These are phyloP conservation scores for Coemansia erecta DNA, from an alignment of 192 early-diverging fungal species.

Conservation along the genomic window DNA sequence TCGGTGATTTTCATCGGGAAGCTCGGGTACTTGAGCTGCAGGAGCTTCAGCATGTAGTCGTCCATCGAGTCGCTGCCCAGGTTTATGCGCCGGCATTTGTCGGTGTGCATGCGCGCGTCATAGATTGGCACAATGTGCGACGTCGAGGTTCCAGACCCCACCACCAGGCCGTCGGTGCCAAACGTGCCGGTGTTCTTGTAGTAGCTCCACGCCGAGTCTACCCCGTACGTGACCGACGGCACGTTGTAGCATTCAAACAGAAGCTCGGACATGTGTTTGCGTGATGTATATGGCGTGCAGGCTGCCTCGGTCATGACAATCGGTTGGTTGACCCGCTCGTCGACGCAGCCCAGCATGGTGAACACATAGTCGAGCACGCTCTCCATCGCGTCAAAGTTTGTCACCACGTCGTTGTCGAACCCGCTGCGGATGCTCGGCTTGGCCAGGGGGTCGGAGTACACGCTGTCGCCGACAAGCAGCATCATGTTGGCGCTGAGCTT, in stretches of 20 bases:
- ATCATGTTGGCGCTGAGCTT: conserved; percentile 28
- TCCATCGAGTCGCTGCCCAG: conserved; percentile 75
- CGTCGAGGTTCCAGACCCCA: conserved; percentile 68
- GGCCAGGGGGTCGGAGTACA: conserved; percentile 40
- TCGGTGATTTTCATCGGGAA: conserved; percentile 82
- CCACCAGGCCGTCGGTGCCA: conserved; percentile 65
- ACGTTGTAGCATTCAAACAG: conserved; percentile 83
- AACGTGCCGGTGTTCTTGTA: conserved; percentile 65
- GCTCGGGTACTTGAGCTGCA: conserved; percentile 88
- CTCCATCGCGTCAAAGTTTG: conserved; percentile 63
- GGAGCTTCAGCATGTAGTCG: conserved; percentile 79
- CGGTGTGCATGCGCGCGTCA: conserved; percentile 58
- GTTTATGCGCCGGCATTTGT: conserved; percentile 73
- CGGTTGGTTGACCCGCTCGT: conserved; percentile 71
- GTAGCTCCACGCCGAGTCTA: conserved; percentile 86
- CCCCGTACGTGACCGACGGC: conserved; percentile 76
- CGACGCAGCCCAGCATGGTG: conserved; percentile 69
- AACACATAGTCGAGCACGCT: conserved; percentile 84
- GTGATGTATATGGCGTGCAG: conserved; percentile 71
- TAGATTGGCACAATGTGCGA: conserved; percentile 77
- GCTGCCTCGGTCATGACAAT: conserved; percentile 86
- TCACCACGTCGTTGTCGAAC: conserved; percentile 40
- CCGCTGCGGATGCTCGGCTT: conserved; percentile 47
- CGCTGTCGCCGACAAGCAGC: conserved; percentile 36
- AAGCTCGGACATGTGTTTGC: conserved; percentile 80